These are phyloP conservation scores for Epichloe gansuensis DNA, from an alignment of 2,329 filamentous ascomycete genomes.

Conservation along the genomic window DNA sequence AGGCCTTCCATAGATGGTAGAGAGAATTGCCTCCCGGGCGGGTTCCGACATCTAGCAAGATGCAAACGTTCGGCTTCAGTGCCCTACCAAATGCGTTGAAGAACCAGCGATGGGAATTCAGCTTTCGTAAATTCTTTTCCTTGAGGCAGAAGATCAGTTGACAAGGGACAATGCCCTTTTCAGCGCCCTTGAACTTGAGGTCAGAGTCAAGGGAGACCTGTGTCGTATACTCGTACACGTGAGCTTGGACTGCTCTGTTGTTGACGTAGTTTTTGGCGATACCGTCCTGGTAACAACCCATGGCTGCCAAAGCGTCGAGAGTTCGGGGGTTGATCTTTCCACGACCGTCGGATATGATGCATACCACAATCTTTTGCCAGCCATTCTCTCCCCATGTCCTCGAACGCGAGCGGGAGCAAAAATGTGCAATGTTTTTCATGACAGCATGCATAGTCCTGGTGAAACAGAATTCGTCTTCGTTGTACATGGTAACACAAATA, in stretches of 20 bases:
- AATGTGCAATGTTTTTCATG: constrained; percentile 96
- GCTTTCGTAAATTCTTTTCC: constrained; percentile 93
- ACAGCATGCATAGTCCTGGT: constrained; percentile 97
- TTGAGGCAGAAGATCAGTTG: constrained; percentile 98
- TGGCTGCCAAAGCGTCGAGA: constrained; percentile 83
- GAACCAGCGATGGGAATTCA: constrained; percentile 98
- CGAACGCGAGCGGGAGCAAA: constrained; percentile 83
- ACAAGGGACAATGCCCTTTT: constrained; percentile 96
- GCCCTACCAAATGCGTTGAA: constrained; percentile 95
- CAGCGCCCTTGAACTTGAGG: constrained; percentile 96
- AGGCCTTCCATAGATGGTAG: constrained; percentile 99
- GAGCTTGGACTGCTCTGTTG: constrained; percentile 83
- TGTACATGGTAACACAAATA: constrained; percentile 98
- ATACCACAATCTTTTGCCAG: constrained; percentile 99
- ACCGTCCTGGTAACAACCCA: constrained; percentile 96
- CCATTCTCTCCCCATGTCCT: constrained; percentile 93
- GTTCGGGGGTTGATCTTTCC: constrained; percentile 78
- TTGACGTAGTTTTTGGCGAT: constrained; percentile 99
- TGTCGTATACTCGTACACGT: constrained; percentile 98
- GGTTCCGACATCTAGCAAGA: constrained; percentile 91
- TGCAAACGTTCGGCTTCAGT: constrained; percentile 90
- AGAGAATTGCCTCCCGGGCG: constrained; percentile 77
- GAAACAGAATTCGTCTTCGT: constrained; percentile 93
- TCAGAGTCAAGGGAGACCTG: constrained; percentile 93
- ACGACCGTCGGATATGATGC: constrained; percentile 87